These are phyloP conservation scores for Mycena galericulata DNA, from an alignment of 768 basidiomycete genomes.

Conservation along the genomic window DNA sequence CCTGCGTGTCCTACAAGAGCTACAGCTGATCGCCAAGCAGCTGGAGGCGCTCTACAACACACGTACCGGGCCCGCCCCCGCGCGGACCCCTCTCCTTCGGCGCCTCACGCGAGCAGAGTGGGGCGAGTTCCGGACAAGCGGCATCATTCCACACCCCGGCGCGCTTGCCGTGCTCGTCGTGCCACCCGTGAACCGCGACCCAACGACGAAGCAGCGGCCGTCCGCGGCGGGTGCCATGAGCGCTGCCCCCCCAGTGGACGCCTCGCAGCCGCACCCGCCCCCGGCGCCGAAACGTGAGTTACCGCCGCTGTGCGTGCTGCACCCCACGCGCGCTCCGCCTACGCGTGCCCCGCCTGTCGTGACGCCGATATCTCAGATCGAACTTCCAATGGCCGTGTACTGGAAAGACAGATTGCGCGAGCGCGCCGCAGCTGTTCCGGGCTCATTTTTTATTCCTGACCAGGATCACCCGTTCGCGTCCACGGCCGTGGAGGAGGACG, in stretches of 20 bases:
- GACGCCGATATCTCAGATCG: neutral
- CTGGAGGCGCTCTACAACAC: slow-evolving; percentile 45
- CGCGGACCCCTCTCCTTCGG: slow-evolving; percentile 59
- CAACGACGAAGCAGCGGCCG: slow-evolving; percentile 59
- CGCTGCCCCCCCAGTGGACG: slow-evolving; percentile 3
- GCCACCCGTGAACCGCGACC: slow-evolving; percentile 72
- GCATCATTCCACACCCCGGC: slow-evolving; percentile 60
- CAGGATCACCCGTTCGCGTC: neutral
- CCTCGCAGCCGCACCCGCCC: neutral
- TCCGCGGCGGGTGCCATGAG: slow-evolving; percentile 10
- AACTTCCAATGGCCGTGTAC: neutral
- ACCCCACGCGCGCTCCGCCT: slow-evolving; percentile 10
- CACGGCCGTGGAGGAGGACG: neutral
- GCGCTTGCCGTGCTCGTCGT: slow-evolving; percentile 78
- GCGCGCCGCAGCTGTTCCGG: neutral
- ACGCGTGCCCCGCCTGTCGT: neutral
- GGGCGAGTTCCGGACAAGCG: slow-evolving; percentile 57
- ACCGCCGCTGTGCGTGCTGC: slow-evolving; percentile 30
- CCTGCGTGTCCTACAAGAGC: slow-evolving; percentile 80
- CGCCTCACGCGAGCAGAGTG: slow-evolving; percentile 76
- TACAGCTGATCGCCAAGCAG: slow-evolving; percentile 66
- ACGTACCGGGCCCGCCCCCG: slow-evolving; percentile 31
- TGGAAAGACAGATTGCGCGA: neutral
- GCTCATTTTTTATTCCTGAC: neutral
- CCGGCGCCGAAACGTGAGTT: neutral